Percentiles rank a stretch among this genome's conserved stretches.
phyloP scores from a whole-genome alignment of 306 rosid genomes.

The Cicer judaicum region DNA sequence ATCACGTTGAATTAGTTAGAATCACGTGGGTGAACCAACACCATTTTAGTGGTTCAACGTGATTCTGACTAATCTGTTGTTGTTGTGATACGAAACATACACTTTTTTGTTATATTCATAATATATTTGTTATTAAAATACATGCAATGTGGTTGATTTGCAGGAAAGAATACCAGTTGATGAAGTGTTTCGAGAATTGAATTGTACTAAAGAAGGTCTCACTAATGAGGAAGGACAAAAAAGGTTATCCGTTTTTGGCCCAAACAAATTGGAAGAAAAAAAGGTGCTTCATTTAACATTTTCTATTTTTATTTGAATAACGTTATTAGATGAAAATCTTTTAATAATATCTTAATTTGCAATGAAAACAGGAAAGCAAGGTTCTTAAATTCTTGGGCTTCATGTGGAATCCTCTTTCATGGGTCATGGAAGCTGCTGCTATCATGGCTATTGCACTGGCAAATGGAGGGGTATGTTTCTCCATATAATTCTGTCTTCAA shows the following conservation, averaged over 20 bases:
- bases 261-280: constrained; percentile 84
- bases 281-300: neutral
- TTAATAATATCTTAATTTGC: neutral
- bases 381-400: constrained; percentile 80
- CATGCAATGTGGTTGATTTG: constrained; percentile 2
- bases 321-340: neutral
- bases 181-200: constrained; percentile 82
- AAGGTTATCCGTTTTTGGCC: constrained; percentile 78
- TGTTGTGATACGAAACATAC: too few relatives aligned
- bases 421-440: constrained; percentile 96
- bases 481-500: neutral
- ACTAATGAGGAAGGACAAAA: constrained; percentile 70
- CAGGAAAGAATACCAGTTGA: constrained; percentile 81
- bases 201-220: constrained; percentile 78
- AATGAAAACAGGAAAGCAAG: constrained; percentile 71
- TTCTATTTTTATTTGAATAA: neutral
- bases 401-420: constrained; percentile 96
- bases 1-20: neutral
- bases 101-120: neutral
- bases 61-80: neutral
- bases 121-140: neutral
- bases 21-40: neutral
- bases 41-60: neutral
- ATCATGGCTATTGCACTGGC: constrained; percentile 94
- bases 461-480: constrained; percentile 75